A percentile compares a stretch with the other conserved stretches of the same genome.
Evolutionary conservation across 257 asterid species (phyloP).

Genomic region (Lycium ferocissimum): DNA sequence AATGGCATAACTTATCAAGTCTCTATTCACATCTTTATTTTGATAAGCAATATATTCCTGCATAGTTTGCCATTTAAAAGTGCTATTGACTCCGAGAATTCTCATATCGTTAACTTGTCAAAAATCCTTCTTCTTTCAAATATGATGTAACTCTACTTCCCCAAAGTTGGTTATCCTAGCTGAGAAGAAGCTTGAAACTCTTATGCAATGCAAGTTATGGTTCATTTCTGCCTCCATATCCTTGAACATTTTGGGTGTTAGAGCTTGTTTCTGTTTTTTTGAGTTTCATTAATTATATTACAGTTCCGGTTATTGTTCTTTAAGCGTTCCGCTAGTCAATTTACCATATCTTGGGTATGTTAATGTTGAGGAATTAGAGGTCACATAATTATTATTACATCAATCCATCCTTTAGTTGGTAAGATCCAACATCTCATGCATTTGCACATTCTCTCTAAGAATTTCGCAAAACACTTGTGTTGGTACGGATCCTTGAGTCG

Average conservation of each 20-base stretch:
- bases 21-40: neutral
- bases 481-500: neutral
- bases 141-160: neutral
- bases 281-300: neutral
- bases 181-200: neutral
- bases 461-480: neutral
- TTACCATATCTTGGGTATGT: neutral
- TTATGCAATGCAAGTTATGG: neutral
- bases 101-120: neutral
- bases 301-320: neutral
- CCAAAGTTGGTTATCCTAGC: neutral
- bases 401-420: constrained; percentile 16
- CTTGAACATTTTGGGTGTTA: neutral
- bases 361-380: constrained; percentile 5
- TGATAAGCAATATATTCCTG: neutral
- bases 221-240: neutral
- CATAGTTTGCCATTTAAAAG: neutral
- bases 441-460: neutral
- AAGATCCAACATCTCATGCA: constrained; percentile 12
- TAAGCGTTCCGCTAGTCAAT: neutral
- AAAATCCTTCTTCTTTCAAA: neutral
- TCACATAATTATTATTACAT: constrained; percentile 3
- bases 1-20: no score
- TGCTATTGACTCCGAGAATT: neutral
- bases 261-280: neutral